These are phyloP conservation scores for Metschnikowia similis DNA, from an alignment of 805 yeast species.

Conservation along the genomic window DNA sequence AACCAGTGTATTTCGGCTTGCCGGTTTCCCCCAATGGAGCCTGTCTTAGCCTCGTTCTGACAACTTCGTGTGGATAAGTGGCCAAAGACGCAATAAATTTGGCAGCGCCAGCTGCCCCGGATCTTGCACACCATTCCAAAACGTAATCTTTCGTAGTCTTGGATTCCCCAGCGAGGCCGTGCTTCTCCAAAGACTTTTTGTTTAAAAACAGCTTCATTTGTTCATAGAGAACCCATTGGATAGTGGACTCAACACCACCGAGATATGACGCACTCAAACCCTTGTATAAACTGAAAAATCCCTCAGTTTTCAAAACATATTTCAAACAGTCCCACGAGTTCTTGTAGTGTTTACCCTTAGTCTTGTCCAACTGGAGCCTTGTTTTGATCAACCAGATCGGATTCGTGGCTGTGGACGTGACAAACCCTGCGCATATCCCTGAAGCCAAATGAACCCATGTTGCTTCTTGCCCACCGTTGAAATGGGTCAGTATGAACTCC, in stretches of 20 bases:
- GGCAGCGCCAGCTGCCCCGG: conserved; percentile 97
- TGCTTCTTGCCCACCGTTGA: conserved; percentile 72
- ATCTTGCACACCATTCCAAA: conserved; percentile 89
- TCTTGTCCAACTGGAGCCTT: conserved; percentile 84
- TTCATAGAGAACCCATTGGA: conserved; percentile 96
- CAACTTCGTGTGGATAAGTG: conserved; percentile 97
- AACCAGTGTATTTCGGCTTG: conserved; percentile 81
- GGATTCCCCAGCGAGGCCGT: conserved; percentile 24
- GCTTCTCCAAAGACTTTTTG: conserved; percentile 41
- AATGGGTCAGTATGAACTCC: conserved; percentile 58
- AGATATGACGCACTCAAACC: conserved; percentile 94
- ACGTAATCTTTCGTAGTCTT: conserved; percentile 55
- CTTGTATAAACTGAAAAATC: conserved; percentile 72
- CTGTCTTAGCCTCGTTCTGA: conserved; percentile 91
- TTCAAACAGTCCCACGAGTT: conserved; percentile 82
- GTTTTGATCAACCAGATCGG: conserved; percentile 98
- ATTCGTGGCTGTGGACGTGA: conserved; percentile 92
- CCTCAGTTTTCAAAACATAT: conserved; percentile 71
- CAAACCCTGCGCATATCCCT: conserved; percentile 89
- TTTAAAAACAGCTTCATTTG: conserved; percentile 77
- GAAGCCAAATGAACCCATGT: conserved; percentile 82
- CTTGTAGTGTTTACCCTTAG: conserved; percentile 60
- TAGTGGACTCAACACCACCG: conserved; percentile 87
- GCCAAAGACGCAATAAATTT: conserved; percentile 87
- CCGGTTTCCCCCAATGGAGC: conserved; percentile 77